Evolutionary conservation across 306 rosid genomes (phyloP), one percentile per base, ranked within the genome.

Genomic region (Potentilla sterilis): DNA sequence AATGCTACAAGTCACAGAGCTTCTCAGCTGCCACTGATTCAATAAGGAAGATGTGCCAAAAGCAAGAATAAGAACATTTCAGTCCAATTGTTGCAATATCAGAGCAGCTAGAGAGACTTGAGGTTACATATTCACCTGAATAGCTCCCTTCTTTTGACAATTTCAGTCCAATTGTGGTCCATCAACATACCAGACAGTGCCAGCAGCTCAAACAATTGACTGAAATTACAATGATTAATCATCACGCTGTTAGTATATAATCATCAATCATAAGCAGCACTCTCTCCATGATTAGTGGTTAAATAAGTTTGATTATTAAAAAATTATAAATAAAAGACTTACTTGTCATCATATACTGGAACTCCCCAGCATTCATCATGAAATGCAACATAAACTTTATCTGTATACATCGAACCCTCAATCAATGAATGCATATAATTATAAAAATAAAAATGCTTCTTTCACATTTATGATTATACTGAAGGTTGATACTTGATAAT

Each of bases 311-410:
- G 38, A 67, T 9, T n/a, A n/a, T 65, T 0, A 16, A 40, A 14
- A 28, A 15, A 41, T 32, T n/a, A 5, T 9, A 21, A 19, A 37
- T 34, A 0, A 21, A 57, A 28, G 49, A 64, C 86, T 63, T 86
- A 95, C 98, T 88, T 90, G 86, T 95, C 99, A 77, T 84, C 86
- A 64, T 95, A 95, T 74, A 90, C 92, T 22, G 99, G 99, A 85
- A 92, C 96, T 35, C 99, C 99, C 99, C 99, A 95, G 64, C 97
- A 95, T 58, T 90, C 97, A 46, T 95, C 99, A 55, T 95, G 99
- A 84, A 95, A 95, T 9, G 91, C 95, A 77, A 95, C 83, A 78
- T 95, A 95, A 37, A 67, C 89, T 79, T 85, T 83, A 83, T 95
- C 99, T 95, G 97, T 7, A 34, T 9, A 16, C 6, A 57, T 24